A percentile compares a stretch with the other conserved stretches of the same genome.
Conservation (phyloP, 306 rosid genomes). For the Geum urbanum region DNA sequence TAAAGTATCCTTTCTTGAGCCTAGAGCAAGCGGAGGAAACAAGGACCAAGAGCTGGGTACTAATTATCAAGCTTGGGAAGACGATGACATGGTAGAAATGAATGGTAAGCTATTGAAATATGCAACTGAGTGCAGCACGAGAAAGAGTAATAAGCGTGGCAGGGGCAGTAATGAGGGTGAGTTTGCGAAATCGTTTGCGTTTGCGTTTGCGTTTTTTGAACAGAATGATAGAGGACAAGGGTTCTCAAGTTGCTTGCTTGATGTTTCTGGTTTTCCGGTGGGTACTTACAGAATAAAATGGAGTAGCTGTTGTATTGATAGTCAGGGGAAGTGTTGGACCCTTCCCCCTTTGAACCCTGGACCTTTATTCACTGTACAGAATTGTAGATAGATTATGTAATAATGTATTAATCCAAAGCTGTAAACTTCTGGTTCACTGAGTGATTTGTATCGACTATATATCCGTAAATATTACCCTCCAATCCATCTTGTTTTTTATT, state of each 20-base stretch:
- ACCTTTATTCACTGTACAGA: conserved; percentile 39
- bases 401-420: no score
- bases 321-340: conserved; percentile 46
- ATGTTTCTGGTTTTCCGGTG: conserved; percentile 47
- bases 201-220: no score
- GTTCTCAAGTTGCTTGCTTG: conserved; percentile 60
- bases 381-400: not conserved
- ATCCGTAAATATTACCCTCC: no score
- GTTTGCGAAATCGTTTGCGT: conserved; percentile 28
- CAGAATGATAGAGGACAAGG: conserved; percentile 59
- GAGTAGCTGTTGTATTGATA: conserved; percentile 51
- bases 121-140: conserved; percentile 28
- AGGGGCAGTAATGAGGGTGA: conserved; percentile 9
- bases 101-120: conserved; percentile 32
- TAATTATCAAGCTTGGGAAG: conserved; percentile 47
- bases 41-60: conserved; percentile 1
- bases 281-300: conserved; percentile 63
- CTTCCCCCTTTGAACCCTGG: conserved; percentile 54
- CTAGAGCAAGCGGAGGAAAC: conserved; percentile 6
- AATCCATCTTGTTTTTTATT: no score
- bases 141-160: conserved; percentile 3
- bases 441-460: no score
- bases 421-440: no score
- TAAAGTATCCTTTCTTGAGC: conserved; percentile 28
- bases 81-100: conserved; percentile 37